Evolutionary conservation across 495 filamentous ascomycete genomes (phyloP), one percentile per base, ranked within the genome.

Genomic region (Talaromyces adpressus): DNA sequence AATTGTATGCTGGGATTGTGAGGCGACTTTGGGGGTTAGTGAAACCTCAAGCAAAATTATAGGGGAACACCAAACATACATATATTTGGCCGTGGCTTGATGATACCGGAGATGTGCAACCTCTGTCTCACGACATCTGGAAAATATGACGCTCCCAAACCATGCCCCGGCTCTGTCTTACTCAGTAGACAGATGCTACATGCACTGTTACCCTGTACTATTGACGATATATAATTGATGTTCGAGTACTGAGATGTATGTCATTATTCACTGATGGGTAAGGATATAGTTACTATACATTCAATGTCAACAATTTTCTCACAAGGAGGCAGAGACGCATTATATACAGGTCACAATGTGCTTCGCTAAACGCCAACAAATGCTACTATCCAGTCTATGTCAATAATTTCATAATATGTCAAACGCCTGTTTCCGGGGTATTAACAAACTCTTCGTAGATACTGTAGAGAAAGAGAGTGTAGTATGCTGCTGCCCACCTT

Each of bases 1-100:
- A 64, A 20, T 58, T 67, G 29, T 73, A 76, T 57, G 73, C 71
- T 70, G 61, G 52, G 0, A 58, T 68, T 45, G 63, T 76, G 11
- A 59, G 61, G 51, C 53, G 23, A 25, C 68, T 70, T 41, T 72
- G 71, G 69, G 39, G 59, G 20, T 64, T 53, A 8, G 52, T 63
- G 45, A 52, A 25, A 62, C 60, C 34, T 25, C 39, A 52, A 9
- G 51, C 45, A 6, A 62, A 62, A n/a, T 22, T 62, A 14, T 62
- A 30, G 30, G 9, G 14, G 22, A 20, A 27, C 22, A 20, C 32
- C 22, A 8, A 23, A 52, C n/a, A 52, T 30, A 6, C 3, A 30
- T 6, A 30, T 30, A 6, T 30, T 7, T 52, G 45, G 6, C 18
- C 7, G 45, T 49, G n/a, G 16, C n/a, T 49, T 58, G n/a, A 36